Evolutionary conservation across 805 yeast genomes (phyloP).

Genomic region (Wickerhamomyces alni): DNA sequence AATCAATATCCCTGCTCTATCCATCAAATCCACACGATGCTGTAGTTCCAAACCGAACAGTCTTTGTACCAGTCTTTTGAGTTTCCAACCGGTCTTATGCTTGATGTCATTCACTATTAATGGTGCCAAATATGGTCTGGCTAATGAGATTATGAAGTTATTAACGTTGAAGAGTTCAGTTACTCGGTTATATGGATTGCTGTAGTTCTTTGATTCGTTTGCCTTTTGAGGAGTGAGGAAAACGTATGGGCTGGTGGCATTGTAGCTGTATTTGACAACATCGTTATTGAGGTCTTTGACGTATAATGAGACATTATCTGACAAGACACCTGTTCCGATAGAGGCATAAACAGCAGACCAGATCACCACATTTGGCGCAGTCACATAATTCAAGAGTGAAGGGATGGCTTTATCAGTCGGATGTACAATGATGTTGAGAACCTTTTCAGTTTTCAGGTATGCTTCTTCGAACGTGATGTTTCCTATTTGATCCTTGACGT

Average conservation of each 20-base stretch:
- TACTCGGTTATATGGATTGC: conserved; percentile 78
- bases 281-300: conserved; percentile 61
- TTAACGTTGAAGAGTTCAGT: conserved; percentile 94
- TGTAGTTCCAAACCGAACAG: conserved; percentile 63
- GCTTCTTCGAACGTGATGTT: conserved; percentile 93
- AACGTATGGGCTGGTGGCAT: conserved; percentile 28
- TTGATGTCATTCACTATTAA: conserved; percentile 76
- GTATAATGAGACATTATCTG: conserved; percentile 47
- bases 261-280: conserved; percentile 40
- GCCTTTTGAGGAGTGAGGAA: conserved; percentile 44
- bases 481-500: conserved; percentile 69
- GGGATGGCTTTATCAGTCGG: conserved; percentile 72
- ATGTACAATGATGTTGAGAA: conserved; percentile 79
- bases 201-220: conserved; percentile 35
- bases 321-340: conserved; percentile 64
- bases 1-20: conserved; percentile 70
- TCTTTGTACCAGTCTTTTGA: conserved; percentile 30
- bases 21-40: conserved; percentile 76
- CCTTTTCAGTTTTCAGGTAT: conserved; percentile 67
- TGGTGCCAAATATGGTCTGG: conserved; percentile 92
- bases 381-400: conserved; percentile 74
- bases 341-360: conserved; percentile 89
- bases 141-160: conserved; percentile 84
- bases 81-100: conserved; percentile 46
- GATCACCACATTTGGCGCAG: conserved; percentile 88